phyloP scores from a whole-genome alignment of 192 early-diverging fungal species.

The Backusella circina region DNA sequence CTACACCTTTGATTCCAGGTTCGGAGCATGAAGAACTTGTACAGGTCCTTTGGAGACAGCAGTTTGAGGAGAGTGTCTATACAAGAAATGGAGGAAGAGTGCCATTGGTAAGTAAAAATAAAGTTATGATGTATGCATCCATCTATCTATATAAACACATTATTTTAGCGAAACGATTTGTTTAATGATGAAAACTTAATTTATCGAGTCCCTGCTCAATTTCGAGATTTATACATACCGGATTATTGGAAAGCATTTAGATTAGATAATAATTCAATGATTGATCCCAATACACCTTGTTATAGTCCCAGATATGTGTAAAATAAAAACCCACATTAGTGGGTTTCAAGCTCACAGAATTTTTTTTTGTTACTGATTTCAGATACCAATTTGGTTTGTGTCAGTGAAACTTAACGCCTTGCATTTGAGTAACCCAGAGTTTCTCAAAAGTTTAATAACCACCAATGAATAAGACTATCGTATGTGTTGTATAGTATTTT shows the following conservation, averaged over 20 bases:
- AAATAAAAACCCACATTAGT: not conserved
- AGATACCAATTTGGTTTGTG: not conserved
- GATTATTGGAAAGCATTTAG: slow-evolving; percentile 8
- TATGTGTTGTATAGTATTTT: not conserved
- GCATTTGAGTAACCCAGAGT: no score
- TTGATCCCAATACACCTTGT: not conserved
- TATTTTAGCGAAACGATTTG: not conserved
- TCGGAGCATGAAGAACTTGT: not conserved
- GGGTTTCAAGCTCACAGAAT: no score
- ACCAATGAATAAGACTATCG: not conserved
- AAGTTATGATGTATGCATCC: no score
- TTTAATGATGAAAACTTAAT: not conserved
- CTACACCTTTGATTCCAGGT: not conserved
- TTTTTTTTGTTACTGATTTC: not conserved
- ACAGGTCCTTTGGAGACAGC: slow-evolving; percentile 12
- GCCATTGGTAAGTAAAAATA: slow-evolving; percentile 7
- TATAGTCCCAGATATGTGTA: not conserved
- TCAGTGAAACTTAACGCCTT: no score
- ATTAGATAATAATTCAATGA: not conserved
- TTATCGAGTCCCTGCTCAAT: not conserved
- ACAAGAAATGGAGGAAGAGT: slow-evolving; percentile 3
- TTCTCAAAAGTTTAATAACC: no score
- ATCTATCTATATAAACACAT: not conserved
- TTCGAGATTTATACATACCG: slow-evolving; percentile 6
- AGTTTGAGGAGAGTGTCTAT: not conserved